Base-by-base conservation (phyloP, 2,329 filamentous ascomycete species). In the Cladosporium sp. region DNA sequence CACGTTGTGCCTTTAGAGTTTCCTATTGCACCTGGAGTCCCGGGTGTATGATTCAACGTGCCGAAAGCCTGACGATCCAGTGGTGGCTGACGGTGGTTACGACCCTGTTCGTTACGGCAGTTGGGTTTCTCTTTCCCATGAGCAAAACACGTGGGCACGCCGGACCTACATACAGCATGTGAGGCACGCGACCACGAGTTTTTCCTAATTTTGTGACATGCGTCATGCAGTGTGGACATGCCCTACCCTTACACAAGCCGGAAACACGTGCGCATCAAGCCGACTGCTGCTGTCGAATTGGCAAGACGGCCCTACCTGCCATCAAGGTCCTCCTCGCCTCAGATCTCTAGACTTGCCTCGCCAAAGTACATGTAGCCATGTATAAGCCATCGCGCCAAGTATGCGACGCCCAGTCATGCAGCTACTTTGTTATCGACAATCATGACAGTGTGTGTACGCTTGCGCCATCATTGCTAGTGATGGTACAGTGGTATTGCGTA, bases 51-150 rank as follows among this genome's bases (percentile, higher is more conserved):
- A 58, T 15, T 58, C 21, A 58, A 58, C 55, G 32, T 58, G 55
- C 55, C 55, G 55, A 58, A 58, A 58, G 55, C 21, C 30, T 58
- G 55, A 26, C 55, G 21, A 28, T 36, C 38, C 34, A 55, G 52
- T 55, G 52, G 52, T 30, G 34, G 34, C 34, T 36, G 18, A 8
- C n/a, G 26, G 12, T 47, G 41, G n/a, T 21, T n/a, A 47, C 41
- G 51, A 55, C 30, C 52, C 52, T 47, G 41, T 47, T 47, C 41
- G 8, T 47, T 30, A 54, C 51, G 51, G 52, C 28, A 55, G 52
- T 55, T 55, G 28, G n/a, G 3, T 21, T 21, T 55, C 21, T 21
- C 49, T 21, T 32, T 30, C 8, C 52, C 32, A 21, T 30, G 28
- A 34, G 32, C 41, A 32, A 34, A 55, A 55, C 52, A 55, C 52